Percentiles rank a stretch among this genome's conserved stretches.
Conservation (phyloP, 441 rosid genomes). For the Cnidoscolus chayamansa region DNA sequence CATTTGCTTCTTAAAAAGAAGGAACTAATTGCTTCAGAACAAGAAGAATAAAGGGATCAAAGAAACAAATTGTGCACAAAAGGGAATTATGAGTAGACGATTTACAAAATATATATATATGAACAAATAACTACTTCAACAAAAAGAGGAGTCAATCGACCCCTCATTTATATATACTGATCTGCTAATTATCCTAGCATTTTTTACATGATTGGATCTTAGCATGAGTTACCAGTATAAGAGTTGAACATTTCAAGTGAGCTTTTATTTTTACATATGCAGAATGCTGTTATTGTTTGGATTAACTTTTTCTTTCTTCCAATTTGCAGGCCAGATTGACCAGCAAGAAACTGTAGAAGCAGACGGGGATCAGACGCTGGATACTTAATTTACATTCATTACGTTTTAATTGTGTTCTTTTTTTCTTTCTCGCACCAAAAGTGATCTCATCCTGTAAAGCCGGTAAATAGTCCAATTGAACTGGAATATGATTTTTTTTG, state of each 20-base stretch:
- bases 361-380: conserved; percentile 41
- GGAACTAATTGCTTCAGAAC: not conserved
- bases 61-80: no score
- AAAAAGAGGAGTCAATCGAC: no score
- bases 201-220: not conserved
- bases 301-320: conserved; percentile 2
- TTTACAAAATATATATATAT: no score
- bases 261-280: not conserved
- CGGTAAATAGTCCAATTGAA: conserved; percentile 23
- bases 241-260: conserved; percentile 6
- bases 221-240: not conserved
- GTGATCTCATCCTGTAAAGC: conserved; percentile 18
- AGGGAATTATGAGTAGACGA: no score
- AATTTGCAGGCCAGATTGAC: conserved; percentile 49
- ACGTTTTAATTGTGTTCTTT: conserved; percentile 1
- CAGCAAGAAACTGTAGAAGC: conserved; percentile 42
- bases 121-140: no score
- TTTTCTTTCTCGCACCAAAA: conserved; percentile 5
- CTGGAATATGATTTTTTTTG: not conserved
- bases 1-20: not conserved
- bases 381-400: conserved; percentile 29
- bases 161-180: no score
- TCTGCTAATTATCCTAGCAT: no score
- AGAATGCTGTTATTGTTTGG: not conserved
- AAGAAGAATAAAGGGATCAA: no score